These are phyloP conservation scores for Trichoderma aggressivum DNA, from an alignment of 2,329 filamentous ascomycete genomes.

Conservation along the genomic window DNA sequence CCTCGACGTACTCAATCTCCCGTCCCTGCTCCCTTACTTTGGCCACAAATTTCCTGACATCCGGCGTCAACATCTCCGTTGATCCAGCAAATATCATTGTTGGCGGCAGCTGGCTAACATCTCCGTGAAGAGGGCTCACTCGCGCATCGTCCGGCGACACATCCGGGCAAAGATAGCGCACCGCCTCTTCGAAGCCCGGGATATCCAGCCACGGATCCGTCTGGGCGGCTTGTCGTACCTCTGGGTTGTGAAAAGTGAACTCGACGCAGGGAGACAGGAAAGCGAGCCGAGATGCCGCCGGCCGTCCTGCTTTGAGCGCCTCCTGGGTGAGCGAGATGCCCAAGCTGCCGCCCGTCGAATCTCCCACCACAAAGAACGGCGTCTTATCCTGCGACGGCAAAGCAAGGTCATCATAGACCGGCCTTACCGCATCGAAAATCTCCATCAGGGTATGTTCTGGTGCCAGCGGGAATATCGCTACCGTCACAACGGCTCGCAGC, in stretches of 20 bases:
- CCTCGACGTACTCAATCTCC: slow-evolving; percentile 29
- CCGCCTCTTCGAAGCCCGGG: slow-evolving; percentile 27
- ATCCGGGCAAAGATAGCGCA: slow-evolving; percentile 28
- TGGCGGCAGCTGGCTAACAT: slow-evolving; percentile 28
- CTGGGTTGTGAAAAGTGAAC: slow-evolving; percentile 29
- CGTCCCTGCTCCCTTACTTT: slow-evolving; percentile 27
- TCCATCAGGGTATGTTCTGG: slow-evolving; percentile 31
- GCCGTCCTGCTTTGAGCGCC: slow-evolving; percentile 26
- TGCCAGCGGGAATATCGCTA: slow-evolving; percentile 34
- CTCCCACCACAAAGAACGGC: slow-evolving; percentile 31
- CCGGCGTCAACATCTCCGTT: slow-evolving; percentile 30
- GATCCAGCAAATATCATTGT: slow-evolving; percentile 30
- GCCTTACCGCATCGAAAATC: slow-evolving; percentile 33
- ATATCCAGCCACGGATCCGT: slow-evolving; percentile 30
- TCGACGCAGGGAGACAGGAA: slow-evolving; percentile 32
- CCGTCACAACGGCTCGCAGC: slow-evolving; percentile 31
- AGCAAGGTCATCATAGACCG: slow-evolving; percentile 32
- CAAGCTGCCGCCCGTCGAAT: slow-evolving; percentile 33
- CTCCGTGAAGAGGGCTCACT: slow-evolving; percentile 32
- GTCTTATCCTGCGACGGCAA: slow-evolving; percentile 26
- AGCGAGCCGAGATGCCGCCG: slow-evolving; percentile 28
- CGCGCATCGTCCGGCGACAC: slow-evolving; percentile 27
- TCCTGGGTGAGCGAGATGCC: slow-evolving; percentile 31
- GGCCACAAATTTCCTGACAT: slow-evolving; percentile 29
- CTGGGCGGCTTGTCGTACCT: slow-evolving; percentile 25